A percentile compares a stretch with the other conserved stretches of the same genome.
Conservation (phyloP, 2,329 filamentous ascomycete species). For the Pleurostoma richardsiae region DNA sequence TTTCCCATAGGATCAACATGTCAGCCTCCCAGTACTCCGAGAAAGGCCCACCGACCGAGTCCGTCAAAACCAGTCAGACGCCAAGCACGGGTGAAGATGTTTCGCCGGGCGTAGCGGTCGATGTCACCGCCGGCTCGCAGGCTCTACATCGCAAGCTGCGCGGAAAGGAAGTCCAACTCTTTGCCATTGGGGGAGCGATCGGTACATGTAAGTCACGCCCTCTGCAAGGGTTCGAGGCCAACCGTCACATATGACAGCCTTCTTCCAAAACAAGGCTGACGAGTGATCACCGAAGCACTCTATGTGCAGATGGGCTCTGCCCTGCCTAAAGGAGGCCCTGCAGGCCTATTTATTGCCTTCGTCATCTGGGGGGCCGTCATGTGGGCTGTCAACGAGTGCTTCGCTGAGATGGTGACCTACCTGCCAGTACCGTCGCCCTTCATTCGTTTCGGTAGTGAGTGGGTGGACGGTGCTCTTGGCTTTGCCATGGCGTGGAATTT, state of each 20-base stretch:
- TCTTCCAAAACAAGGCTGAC: too few relatives aligned
- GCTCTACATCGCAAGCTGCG: constrained; percentile 23
- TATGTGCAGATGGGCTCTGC: constrained; percentile 22
- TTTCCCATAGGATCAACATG: constrained; percentile 1
- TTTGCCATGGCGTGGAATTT: constrained; percentile 44
- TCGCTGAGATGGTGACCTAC: constrained; percentile 44
- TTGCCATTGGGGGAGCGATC: constrained; percentile 26
- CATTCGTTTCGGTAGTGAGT: constrained; percentile 37
- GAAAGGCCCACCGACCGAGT: constrained; percentile 2
- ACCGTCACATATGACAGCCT: background rate
- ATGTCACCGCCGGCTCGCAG: constrained; percentile 11
- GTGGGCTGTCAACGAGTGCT: constrained; percentile 20
- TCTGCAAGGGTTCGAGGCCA: background rate
- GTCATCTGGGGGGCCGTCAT: constrained; percentile 16
- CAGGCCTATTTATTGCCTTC: constrained; percentile 23
- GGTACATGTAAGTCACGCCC: constrained; percentile 11
- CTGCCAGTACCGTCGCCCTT: constrained; percentile 39
- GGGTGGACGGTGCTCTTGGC: constrained; percentile 41
- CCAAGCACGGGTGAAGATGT: constrained; percentile 2
- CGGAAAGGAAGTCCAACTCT: constrained; percentile 24
- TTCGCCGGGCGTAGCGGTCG: background rate
- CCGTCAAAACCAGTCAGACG: background rate
- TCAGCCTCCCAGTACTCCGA: constrained; percentile 6
- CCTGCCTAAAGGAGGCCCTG: constrained; percentile 26
- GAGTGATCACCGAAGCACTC: constrained; percentile 5